A percentile compares a stretch with the other conserved stretches of the same genome.
phyloP scores from a whole-genome alignment of 129 eudicot genomes.

The Chrysanthemum lavandulifolium region DNA sequence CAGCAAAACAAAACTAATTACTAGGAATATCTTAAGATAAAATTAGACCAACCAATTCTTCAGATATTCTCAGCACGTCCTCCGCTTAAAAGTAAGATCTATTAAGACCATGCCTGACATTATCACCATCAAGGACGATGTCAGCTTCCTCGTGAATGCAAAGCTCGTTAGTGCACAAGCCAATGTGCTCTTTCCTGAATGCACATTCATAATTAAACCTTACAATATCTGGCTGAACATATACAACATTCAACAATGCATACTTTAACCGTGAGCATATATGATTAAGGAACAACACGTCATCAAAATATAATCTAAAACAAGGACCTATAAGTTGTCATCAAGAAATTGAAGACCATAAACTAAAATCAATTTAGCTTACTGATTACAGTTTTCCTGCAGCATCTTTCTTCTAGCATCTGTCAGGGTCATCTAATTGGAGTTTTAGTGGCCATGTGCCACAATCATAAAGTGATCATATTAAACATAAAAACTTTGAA shows the following conservation, averaged over 20 bases:
- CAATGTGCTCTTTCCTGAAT: constrained; percentile 92
- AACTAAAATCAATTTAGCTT: neutral
- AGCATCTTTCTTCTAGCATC: neutral
- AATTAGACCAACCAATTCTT: constrained; percentile 69
- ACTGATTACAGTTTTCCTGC: neutral
- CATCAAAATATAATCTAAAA: neutral
- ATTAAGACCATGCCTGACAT: constrained; percentile 94
- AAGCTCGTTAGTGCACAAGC: constrained; percentile 83
- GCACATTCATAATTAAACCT: constrained; percentile 9
- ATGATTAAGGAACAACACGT: neutral
- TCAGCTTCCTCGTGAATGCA: constrained; percentile 84
- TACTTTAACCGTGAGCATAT: neutral
- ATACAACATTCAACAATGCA: constrained; percentile 6
- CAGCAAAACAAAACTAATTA: constrained; percentile 4
- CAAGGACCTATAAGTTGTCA: neutral
- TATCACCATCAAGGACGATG: constrained; percentile 96
- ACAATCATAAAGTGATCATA: too few relatives aligned
- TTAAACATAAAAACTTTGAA: too few relatives aligned
- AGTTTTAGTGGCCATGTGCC: too few relatives aligned
- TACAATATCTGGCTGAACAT: constrained; percentile 4
- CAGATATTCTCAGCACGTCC: constrained; percentile 89
- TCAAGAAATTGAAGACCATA: neutral
- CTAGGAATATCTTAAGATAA: neutral
- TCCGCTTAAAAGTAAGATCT: constrained; percentile 84
- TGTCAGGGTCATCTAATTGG: neutral